These are phyloP conservation scores for Arabidopsis lyrata DNA, from an alignment of 441 rosid species.

Conservation along the genomic window DNA sequence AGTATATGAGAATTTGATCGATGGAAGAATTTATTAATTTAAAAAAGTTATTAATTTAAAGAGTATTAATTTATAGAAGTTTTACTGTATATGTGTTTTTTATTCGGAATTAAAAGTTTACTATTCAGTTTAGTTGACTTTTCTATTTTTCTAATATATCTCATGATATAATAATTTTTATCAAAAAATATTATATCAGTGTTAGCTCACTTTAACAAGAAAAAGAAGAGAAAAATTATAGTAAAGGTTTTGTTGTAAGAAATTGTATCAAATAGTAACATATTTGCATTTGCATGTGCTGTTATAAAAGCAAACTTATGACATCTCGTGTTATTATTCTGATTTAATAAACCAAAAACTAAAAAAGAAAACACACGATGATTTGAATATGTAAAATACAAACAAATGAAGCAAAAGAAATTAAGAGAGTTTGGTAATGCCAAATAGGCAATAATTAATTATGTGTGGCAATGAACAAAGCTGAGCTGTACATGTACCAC, in stretches of 20 bases:
- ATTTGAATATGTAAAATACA: not conserved
- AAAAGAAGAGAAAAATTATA: too few relatives aligned
- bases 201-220: too few relatives aligned
- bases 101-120: too few relatives aligned
- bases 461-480: constrained; percentile 35
- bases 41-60: too few relatives aligned
- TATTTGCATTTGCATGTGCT: not conserved
- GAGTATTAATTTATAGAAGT: too few relatives aligned
- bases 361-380: not conserved
- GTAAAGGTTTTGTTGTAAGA: not conserved
- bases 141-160: too few relatives aligned
- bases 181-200: too few relatives aligned
- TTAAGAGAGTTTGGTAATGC: constrained; percentile 10
- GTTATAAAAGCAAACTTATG: not conserved
- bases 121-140: too few relatives aligned
- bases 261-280: not conserved
- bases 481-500: constrained; percentile 37
- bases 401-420: not conserved
- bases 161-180: too few relatives aligned
- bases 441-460: constrained; percentile 22
- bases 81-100: not conserved
- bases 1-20: too few relatives aligned
- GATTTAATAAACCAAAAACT: not conserved
- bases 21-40: too few relatives aligned
- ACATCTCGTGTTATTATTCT: not conserved